phyloP scores from a whole-genome alignment of 1,284 basidiomycete species.

The Heterobasidion occidentale region DNA sequence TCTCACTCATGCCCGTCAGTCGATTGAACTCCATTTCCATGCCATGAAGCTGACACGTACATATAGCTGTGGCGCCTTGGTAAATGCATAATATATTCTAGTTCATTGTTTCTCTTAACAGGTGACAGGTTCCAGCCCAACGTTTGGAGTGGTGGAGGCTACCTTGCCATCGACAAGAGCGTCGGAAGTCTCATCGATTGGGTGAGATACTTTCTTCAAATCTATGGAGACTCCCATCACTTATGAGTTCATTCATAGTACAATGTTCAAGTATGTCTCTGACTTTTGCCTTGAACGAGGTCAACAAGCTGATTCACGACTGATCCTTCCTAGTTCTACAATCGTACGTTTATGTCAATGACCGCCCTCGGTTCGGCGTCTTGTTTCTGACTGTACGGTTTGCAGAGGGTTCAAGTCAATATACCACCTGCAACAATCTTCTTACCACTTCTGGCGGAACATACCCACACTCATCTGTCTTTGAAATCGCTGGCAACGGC shows the following conservation, averaged over 20 bases:
- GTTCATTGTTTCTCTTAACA: background rate
- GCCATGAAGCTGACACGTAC: background rate
- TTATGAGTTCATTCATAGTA: conserved; percentile 22
- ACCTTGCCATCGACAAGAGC: conserved; percentile 42
- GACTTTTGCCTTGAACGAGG: background rate
- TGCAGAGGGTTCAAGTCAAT: conserved; percentile 47
- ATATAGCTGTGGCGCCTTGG: conserved; percentile 44
- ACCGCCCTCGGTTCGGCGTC: background rate
- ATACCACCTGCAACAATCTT: conserved; percentile 48
- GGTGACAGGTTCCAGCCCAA: conserved; percentile 40
- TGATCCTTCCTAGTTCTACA: conserved; percentile 43
- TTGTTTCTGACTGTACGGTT: background rate
- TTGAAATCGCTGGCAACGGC: conserved; percentile 53
- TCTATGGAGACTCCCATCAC: background rate
- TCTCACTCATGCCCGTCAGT: conserved; percentile 29
- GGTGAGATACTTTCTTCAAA: conserved; percentile 15
- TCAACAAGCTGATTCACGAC: background rate
- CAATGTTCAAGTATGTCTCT: conserved; percentile 32
- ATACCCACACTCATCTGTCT: conserved; percentile 45
- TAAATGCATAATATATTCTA: conserved; percentile 3
- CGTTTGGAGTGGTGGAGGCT: conserved; percentile 47
- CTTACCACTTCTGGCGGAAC: conserved; percentile 41
- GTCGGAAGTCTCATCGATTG: conserved; percentile 43
- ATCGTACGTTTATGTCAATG: conserved; percentile 32
- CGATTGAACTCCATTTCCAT: background rate